phyloP scores from a whole-genome alignment of 176 grass and related monocot genomes.

The Alopecurus myosuroides region DNA sequence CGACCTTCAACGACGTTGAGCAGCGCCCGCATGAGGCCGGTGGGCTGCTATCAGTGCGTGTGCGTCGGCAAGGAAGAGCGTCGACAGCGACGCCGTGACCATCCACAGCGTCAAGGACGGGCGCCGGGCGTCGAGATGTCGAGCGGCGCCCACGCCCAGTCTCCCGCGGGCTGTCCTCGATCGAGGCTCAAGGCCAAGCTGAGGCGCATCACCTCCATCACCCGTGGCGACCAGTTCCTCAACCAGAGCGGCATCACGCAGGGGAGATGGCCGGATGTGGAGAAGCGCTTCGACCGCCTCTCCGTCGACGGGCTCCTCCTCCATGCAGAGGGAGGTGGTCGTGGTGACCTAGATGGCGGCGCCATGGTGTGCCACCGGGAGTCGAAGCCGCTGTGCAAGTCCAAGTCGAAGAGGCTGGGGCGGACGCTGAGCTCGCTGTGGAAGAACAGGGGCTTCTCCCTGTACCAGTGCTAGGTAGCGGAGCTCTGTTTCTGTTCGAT shows the following conservation, averaged over 20 bases:
- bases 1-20: no score
- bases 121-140: constrained; percentile 19
- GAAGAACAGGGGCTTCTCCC: no score
- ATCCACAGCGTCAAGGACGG: constrained; percentile 37
- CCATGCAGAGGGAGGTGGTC: no score
- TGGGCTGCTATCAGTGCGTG: no score
- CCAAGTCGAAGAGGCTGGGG: no score
- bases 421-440: no score
- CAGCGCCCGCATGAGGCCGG: no score
- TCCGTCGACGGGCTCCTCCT: constrained; percentile 77
- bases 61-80: constrained; percentile 38
- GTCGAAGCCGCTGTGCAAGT: no score
- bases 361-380: no score
- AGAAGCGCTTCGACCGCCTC: constrained; percentile 67
- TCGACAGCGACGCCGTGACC: constrained; percentile 26
- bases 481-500: no score
- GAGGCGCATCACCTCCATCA: constrained; percentile 34
- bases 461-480: no score
- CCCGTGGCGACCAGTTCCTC: constrained; percentile 50
- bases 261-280: constrained; percentile 67
- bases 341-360: no score
- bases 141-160: not conserved
- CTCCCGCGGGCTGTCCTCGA: constrained; percentile 44
- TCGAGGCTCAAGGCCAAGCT: constrained; percentile 63
- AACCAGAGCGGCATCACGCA: constrained; percentile 50